Evolutionary conservation across 495 filamentous ascomycete species (phyloP), one percentile per base, ranked within the genome.

Genomic region (Xylaria scruposa): DNA sequence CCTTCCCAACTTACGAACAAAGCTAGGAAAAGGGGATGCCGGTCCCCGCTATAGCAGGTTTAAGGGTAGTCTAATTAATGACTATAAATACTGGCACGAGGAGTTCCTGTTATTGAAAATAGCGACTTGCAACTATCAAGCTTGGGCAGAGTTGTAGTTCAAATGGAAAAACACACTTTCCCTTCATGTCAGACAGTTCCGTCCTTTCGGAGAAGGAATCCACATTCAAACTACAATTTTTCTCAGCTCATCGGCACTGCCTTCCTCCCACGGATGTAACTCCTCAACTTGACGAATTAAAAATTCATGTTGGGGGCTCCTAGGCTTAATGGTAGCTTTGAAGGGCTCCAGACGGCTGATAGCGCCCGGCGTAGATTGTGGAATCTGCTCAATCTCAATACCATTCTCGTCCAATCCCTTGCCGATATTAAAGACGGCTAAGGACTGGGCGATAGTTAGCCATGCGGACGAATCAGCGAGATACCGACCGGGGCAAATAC

Each of bases 401-500:
- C 82, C 84, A 47, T 72, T 46, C 24, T 76, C 73, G 40, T 79
- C 79, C 5, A 77, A 68, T 0, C 73, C 56, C 63, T 80, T 82
- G 19, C 68, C 59, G 13, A 85, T 81, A 10, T 79, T 70, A 62
- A 85, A 85, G 1, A 79, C 80, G 0, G 84, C 78, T 0, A 87
- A 72, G 12, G 83, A 49, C 15, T 78, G 80, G 21, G 81, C 81
- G 19, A 87, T 79, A 15, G 77, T 79, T 44, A 86, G 65, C 73
- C 82, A 84, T 21, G 86, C 70, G 24, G 75, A 78, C 5, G 78
- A 74, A 53, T 85, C 80, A 0, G 86, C 86, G 6, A 87, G 73
- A 33, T 81, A 78, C 24, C 84, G 83, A 0, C 85, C 86, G 4
- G 85, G 83, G 65, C 86, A 88, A 56, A 86, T 80, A 8, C 86